A percentile compares a stretch with the other conserved stretches of the same genome.
These are phyloP conservation scores for Colletotrichum kahawae DNA, from an alignment of 2,329 filamentous ascomycete genomes.

Conservation along the genomic window DNA sequence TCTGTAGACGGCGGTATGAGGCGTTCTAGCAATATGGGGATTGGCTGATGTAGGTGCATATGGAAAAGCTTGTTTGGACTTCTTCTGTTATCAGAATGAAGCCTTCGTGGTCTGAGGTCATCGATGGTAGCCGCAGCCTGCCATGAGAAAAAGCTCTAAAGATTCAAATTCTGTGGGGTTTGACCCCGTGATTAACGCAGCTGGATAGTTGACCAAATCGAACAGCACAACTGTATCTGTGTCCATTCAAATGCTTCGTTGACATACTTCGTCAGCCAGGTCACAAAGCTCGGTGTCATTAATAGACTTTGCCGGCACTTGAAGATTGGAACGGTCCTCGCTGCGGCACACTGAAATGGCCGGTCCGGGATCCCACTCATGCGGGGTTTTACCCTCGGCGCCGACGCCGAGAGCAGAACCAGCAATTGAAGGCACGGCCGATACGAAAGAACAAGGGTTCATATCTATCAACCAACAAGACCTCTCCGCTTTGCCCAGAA, in stretches of 20 bases:
- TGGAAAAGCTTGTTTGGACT: background rate
- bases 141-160: background rate
- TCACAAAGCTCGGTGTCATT: background rate
- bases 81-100: background rate
- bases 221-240: background rate
- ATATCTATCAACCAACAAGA: background rate
- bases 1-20: background rate
- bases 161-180: background rate
- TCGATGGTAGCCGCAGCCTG: background rate
- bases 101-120: background rate
- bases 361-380: background rate
- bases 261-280: background rate
- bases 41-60: background rate
- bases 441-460: background rate
- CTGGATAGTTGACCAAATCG: background rate
- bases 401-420: background rate
- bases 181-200: too few relatives aligned
- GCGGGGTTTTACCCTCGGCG: background rate
- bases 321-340: background rate
- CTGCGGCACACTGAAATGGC: background rate
- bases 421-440: background rate
- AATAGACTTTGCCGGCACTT: background rate
- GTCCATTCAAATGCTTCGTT: too few relatives aligned
- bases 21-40: background rate
- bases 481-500: constrained; percentile 10